phyloP scores from a whole-genome alignment of 441 rosid genomes.

The Populus hybrid region DNA sequence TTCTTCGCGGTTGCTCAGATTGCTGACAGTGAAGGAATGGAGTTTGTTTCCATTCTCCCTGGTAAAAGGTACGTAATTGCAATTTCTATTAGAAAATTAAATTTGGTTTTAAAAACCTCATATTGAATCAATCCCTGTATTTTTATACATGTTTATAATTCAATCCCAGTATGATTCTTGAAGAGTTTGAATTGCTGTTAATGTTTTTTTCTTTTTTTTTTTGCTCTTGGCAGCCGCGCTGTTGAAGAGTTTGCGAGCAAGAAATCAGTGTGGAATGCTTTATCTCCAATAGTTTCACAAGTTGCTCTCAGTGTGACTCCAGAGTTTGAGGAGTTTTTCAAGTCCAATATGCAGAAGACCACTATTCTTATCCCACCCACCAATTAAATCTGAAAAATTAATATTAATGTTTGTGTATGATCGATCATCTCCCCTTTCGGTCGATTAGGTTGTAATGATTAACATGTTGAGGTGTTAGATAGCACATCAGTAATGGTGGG shows the following conservation, averaged over 20 bases:
- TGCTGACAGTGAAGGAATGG: slow-evolving; percentile 27
- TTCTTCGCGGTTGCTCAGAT: slow-evolving; percentile 18
- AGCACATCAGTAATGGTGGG: too few relatives aligned
- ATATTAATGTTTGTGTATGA: not conserved
- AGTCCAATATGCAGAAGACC: slow-evolving; percentile 3
- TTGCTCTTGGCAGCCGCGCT: slow-evolving; percentile 15
- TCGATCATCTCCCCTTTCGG: not conserved
- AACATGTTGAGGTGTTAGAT: not conserved
- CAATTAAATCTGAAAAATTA: not conserved
- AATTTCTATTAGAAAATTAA: not conserved
- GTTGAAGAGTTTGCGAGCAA: slow-evolving; percentile 22
- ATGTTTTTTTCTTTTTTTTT: not conserved
- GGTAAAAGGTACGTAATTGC: slow-evolving; percentile 16
- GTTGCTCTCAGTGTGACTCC: slow-evolving; percentile 18
- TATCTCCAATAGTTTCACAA: slow-evolving; percentile 20
- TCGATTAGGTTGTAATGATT: not conserved
- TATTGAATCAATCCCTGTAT: too few relatives aligned
- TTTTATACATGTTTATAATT: too few relatives aligned
- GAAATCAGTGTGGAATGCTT: slow-evolving; percentile 27
- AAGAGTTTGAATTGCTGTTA: not conserved
- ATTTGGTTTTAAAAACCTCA: too few relatives aligned
- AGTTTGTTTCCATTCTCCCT: slow-evolving; percentile 20
- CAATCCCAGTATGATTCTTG: too few relatives aligned
- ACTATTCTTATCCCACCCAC: slow-evolving; percentile 15
- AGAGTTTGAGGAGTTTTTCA: slow-evolving; percentile 15